phyloP scores from a whole-genome alignment of 164 flowering plant species.

The Litsea cubeba region DNA sequence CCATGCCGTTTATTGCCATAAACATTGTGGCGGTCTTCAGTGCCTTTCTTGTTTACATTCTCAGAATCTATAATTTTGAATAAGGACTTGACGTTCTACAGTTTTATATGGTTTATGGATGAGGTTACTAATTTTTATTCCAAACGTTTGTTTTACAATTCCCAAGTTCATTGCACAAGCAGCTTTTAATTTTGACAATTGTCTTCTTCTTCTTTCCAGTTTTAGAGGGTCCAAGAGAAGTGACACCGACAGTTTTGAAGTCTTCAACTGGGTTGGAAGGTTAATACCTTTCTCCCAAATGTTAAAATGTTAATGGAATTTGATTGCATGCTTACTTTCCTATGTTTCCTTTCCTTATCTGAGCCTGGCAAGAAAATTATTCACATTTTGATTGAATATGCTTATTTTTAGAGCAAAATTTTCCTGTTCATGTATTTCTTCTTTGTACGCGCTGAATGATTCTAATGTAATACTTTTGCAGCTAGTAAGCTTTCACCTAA shows the following conservation, averaged over 20 bases:
- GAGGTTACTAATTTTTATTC: not conserved
- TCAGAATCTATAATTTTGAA: not conserved
- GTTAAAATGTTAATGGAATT: not conserved
- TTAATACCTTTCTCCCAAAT: slow-evolving; percentile 12
- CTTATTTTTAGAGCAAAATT: not conserved
- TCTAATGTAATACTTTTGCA: slow-evolving; percentile 18
- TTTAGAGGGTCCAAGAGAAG: slow-evolving; percentile 77
- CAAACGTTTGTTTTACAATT: not conserved
- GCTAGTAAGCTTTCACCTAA: slow-evolving; percentile 83
- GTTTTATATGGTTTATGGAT: too few relatives aligned
- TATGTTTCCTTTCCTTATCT: not conserved
- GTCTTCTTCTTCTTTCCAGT: slow-evolving; percentile 39
- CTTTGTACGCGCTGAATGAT: too few relatives aligned
- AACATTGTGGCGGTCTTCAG: too few relatives aligned
- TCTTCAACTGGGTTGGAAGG: slow-evolving; percentile 92
- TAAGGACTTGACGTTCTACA: too few relatives aligned
- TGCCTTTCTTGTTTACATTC: not conserved
- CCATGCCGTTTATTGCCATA: too few relatives aligned
- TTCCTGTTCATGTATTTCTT: not conserved
- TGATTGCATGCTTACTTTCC: not conserved
- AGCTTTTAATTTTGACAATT: not conserved
- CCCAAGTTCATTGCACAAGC: not conserved
- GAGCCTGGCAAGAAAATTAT: not conserved
- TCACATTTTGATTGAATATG: not conserved
- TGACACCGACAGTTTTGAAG: slow-evolving; percentile 71